phyloP scores from a whole-genome alignment of 2,329 filamentous ascomycete species.

The Penicillium sp. region DNA sequence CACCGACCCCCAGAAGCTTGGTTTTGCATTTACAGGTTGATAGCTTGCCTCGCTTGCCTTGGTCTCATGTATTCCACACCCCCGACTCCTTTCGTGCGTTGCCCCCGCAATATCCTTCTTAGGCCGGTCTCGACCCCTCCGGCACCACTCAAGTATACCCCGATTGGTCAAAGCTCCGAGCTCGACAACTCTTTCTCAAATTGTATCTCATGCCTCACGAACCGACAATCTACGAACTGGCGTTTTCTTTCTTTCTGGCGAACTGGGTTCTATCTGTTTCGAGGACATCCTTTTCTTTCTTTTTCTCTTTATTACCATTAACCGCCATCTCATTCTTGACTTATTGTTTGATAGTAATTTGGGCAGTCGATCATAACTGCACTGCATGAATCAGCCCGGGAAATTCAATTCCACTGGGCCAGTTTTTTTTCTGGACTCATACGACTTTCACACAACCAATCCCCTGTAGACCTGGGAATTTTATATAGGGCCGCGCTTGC shows the following conservation, averaged over 20 bases:
- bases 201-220: constrained; percentile 27
- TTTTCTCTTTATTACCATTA: constrained; percentile 6
- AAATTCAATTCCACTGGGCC: neutral
- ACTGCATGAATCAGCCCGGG: neutral
- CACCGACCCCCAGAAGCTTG: neutral
- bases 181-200: constrained; percentile 10
- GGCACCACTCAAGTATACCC: constrained; percentile 6
- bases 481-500: neutral
- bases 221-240: constrained; percentile 20
- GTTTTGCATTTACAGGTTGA: constrained; percentile 1
- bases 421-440: neutral
- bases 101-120: neutral
- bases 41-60: neutral
- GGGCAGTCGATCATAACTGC: neutral
- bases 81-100: neutral
- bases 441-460: neutral
- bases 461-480: neutral
- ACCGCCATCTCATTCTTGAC: constrained; percentile 8
- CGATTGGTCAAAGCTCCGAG: constrained; percentile 9
- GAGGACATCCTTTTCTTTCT: constrained; percentile 4
- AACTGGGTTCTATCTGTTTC: constrained; percentile 9
- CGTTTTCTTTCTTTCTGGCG: constrained; percentile 18
- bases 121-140: neutral
- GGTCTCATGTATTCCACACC: neutral
- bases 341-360: constrained; percentile 8